Evolutionary conservation across 371 early-diverging fungal genomes (phyloP).

Genomic region (Mucor circinelloides): DNA sequence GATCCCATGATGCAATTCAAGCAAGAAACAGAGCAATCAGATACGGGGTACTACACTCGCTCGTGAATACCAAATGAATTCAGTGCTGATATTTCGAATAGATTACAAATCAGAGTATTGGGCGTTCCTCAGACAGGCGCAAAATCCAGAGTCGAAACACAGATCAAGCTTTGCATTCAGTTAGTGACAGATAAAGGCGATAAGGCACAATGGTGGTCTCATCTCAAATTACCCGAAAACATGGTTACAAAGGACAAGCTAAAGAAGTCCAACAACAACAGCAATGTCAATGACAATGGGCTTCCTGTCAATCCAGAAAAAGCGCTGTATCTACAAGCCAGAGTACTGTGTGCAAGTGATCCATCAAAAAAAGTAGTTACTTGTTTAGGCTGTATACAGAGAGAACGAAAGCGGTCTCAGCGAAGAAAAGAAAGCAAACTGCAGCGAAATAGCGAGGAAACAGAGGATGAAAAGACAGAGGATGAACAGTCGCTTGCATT

Average conservation of each 20-base stretch:
- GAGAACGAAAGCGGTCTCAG: conserved; percentile 70
- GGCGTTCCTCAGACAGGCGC: conserved; percentile 79
- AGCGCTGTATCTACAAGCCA: conserved; percentile 73
- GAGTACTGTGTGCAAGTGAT: conserved; percentile 88
- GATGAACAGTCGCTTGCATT: conserved; percentile 56
- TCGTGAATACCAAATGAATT: background rate
- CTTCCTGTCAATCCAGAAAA: conserved; percentile 37
- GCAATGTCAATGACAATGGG: conserved; percentile 13
- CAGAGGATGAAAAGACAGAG: conserved; percentile 33
- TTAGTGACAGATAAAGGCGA: conserved; percentile 64
- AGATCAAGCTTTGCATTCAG: conserved; percentile 80
- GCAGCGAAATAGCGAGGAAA: conserved; percentile 14
- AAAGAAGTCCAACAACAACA: conserved; percentile 9
- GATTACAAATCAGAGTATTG: conserved; percentile 58
- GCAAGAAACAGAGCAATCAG: conserved; percentile 2
- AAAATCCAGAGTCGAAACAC: conserved; percentile 86
- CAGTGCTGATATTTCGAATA: conserved; percentile 2
- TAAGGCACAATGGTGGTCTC: conserved; percentile 69
- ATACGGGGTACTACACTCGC: conserved; percentile 15
- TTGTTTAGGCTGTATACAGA: conserved; percentile 85
- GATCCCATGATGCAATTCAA: conserved; percentile 21
- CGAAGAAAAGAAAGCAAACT: conserved; percentile 54
- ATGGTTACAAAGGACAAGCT: conserved; percentile 67
- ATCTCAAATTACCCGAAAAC: conserved; percentile 70
- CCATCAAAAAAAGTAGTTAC: conserved; percentile 75